phyloP scores from a whole-genome alignment of 768 basidiomycete species.

The button mushroom (Agaricus bisporus) region DNA sequence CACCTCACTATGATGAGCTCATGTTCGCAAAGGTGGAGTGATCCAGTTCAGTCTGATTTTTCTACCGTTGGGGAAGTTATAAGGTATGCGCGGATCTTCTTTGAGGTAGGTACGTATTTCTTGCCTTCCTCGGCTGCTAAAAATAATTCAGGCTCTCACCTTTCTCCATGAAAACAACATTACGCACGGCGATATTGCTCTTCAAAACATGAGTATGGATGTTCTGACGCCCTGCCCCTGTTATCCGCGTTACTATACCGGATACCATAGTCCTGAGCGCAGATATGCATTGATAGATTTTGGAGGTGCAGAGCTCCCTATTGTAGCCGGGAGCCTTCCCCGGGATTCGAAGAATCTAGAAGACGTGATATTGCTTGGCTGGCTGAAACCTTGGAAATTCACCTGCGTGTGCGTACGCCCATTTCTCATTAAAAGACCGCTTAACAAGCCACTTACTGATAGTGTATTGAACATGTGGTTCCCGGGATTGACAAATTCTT shows the following conservation, averaged over 20 bases:
- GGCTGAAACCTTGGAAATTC: too few relatives aligned
- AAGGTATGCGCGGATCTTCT: background rate
- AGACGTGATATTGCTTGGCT: too few relatives aligned
- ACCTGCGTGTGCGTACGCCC: too few relatives aligned
- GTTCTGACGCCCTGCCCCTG: too few relatives aligned
- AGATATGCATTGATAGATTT: background rate
- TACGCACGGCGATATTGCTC: background rate
- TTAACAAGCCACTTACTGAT: too few relatives aligned
- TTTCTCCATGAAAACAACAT: background rate
- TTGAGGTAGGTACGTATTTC: background rate
- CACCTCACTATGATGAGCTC: background rate
- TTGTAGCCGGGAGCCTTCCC: background rate
- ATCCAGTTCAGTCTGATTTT: background rate
- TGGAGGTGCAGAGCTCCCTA: background rate
- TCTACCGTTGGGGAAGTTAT: background rate
- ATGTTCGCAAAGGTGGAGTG: background rate
- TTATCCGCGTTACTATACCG: background rate
- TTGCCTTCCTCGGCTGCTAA: too few relatives aligned
- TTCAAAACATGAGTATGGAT: background rate
- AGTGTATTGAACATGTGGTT: too few relatives aligned
- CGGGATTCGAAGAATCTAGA: background rate
- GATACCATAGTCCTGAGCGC: background rate
- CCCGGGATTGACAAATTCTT: too few relatives aligned
- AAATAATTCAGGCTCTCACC: background rate
- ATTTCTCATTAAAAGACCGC: too few relatives aligned